Evolutionary conservation across 2,329 filamentous ascomycete species (phyloP).

Genomic region (Colletotrichum caudatum): DNA sequence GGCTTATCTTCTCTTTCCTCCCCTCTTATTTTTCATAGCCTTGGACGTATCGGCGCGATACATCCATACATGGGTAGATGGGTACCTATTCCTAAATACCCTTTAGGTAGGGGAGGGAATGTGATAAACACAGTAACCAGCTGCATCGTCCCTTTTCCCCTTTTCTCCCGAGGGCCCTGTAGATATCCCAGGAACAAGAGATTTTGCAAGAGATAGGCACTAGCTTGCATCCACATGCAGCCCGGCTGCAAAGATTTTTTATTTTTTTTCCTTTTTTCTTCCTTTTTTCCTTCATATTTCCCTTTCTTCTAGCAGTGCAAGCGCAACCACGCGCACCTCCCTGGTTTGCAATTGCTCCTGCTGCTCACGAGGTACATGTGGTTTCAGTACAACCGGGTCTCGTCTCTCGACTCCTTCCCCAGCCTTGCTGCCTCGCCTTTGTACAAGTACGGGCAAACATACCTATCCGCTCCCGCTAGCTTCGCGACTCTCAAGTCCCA

Average conservation of each 20-base stretch:
- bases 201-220: conserved; percentile 12
- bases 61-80: not conserved
- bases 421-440: not conserved
- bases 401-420: not conserved
- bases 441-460: not conserved
- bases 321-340: conserved; percentile 11
- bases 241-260: conserved; percentile 14
- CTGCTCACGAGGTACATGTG: not conserved
- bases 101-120: too few species aligned
- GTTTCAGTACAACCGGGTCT: not conserved
- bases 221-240: conserved; percentile 29
- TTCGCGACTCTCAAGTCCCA: not conserved
- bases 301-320: conserved; percentile 11
- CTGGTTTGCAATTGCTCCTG: not conserved
- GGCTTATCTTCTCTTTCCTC: not conserved
- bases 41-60: not conserved
- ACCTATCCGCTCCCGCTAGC: not conserved
- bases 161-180: not conserved
- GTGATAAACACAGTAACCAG: not conserved
- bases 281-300: too few species aligned
- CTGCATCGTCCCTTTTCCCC: not conserved
- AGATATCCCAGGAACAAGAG: conserved; percentile 22
- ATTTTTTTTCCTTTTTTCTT: not conserved
- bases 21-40: not conserved
- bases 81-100: not conserved